Evolutionary conservation across 257 asterid species (phyloP), one percentile per base, ranked within the genome.

Genomic region (Datura wrightii): DNA sequence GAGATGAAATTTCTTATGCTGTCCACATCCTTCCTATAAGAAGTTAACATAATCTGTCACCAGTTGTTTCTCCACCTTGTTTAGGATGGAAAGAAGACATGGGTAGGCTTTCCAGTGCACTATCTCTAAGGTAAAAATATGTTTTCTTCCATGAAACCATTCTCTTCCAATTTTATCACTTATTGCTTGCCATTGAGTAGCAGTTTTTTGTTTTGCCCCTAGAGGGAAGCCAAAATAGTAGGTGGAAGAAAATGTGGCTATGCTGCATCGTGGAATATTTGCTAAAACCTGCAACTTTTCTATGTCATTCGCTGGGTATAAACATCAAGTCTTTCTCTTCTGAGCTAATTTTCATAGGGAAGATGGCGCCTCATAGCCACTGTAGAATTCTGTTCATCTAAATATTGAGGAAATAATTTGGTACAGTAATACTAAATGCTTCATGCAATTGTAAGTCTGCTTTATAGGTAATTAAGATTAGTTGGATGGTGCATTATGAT

Each of bases 401-500:
- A 37, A 67, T 37, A 39, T 67, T 67, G 52, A 67, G 76, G 76
- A 67, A 67, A 37, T 39, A 67, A 24, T 67, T 67, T 8, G 50
- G 76, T 67, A 39, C 34, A 8, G 78, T 16, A 39, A 39, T 39
- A 15, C 52, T 3, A 67, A 39, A 15, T 15, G 14, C 46, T 65
- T 34, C n/a, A 34, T 34, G 72, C 44, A 13, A 65, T 65, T 39
- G n/a, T 34, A 11, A 34, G 72, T 65, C 19, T 65, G 1, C 72
- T 34, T 65, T 34, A 65, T 65, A 65, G 44, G 46, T 34, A 65
- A 44, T 36, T 34, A 34, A n/a, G 34, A 65, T 65, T 34, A 65
- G 52, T 11, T 67, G 76, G 76, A 67, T 15, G 76, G 24, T 67
- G 76, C 76, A 67, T 14, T 37, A 14, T 67, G 76, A 67, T 67